Evolutionary conservation across 768 basidiomycete genomes (phyloP), one percentile per base, ranked within the genome.

Genomic region (Podaxis carcinomalis): DNA sequence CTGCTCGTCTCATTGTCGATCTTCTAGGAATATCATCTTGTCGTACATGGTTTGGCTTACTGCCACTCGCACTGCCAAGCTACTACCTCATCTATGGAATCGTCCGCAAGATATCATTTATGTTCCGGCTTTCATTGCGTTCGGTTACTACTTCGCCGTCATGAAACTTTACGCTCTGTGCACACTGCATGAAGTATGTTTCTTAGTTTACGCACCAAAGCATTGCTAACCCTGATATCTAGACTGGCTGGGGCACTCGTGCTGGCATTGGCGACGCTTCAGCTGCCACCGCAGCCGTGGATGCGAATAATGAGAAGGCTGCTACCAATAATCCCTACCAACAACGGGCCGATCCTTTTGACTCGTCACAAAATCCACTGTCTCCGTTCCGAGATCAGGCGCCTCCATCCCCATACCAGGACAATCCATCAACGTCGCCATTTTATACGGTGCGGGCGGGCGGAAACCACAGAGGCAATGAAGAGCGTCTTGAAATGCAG

Each of bases 241-340:
- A 92, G 87, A 95, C 92, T 69, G 93, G 89, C 44, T 96, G 93
- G 94, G 94, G 94, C 46, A 97, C 93, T n/a, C 89, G 93, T 72
- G 85, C 94, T 5, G 93, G 94, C 76, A 92, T 95, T 68, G 92
- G 92, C 69, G 90, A 94, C 78, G 86, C 86, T 1, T 77, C 86
- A 0, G 85, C 87, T 39, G 90, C 91, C 54, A 90, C 89, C 1
- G 84, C 86, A 6, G 90, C 90, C 11, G 76, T 80, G 57, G 86
- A 84, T 63, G 73, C 73, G 64, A 71, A 71, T 63, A 74, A 77
- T 58, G 72, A 72, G 57, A 72, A 72, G 27, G 69, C 70, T 61
- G 68, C 52, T 63, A 75, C 69, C 64, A 66, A 65, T 39, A 65
- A 63, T 19, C 59, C 66, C 32, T 59, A 62, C 47, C 63, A 62